Base-by-base conservation (phyloP, 108 stramenopile species). In the Stephanodiscus triporus region DNA sequence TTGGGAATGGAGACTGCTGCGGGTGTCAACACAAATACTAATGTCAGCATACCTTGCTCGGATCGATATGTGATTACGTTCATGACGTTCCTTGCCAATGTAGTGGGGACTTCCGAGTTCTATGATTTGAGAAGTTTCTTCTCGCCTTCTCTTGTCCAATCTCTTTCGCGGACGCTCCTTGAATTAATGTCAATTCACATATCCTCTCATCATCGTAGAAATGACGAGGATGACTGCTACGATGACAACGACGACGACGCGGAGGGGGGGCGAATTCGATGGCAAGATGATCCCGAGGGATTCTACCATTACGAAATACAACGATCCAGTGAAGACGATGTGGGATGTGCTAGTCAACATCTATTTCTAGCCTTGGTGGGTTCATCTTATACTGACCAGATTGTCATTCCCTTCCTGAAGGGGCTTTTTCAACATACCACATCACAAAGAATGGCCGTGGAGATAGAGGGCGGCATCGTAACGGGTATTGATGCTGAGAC, bases 221-320 rank as follows among this genome's bases (percentile, higher is more conserved):
- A 73, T 19, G 50, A 64, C 34, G 38, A 37, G 5, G 36, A 73
- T 36, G 43, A 64, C 49, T 45, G 29, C n/a, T n/a, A n/a, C 34
- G 22, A 29, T 34, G 45, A 61, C 14, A 5, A 61, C 23, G 68
- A 60, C 63, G 65, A 64, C 36, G 54, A 73, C 20, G 48, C 50
- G 17, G 40, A 50, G 10, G 58, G 40, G 6, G 26, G 57, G 6
- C 32, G 24, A 26, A 42, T 17, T 8, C 66, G 27, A 59, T 82
- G 81, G 76, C 47, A 73, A 24, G 81, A 68, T 45, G 69, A 82
- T 67, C 68, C 81, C 1, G 81, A 82, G 49, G 81, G 55, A 37
- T 82, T 70, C 20, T 77, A 70, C 38, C 70, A 73, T 29, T 73
- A 49, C 61, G 81, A 77, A 37, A 40, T 54, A 2, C 58, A 61